Percentiles rank a stretch among this genome's conserved stretches.
Evolutionary conservation across 2,329 filamentous ascomycete genomes (phyloP).

Genomic region (Plenodomus tracheiphilus): DNA sequence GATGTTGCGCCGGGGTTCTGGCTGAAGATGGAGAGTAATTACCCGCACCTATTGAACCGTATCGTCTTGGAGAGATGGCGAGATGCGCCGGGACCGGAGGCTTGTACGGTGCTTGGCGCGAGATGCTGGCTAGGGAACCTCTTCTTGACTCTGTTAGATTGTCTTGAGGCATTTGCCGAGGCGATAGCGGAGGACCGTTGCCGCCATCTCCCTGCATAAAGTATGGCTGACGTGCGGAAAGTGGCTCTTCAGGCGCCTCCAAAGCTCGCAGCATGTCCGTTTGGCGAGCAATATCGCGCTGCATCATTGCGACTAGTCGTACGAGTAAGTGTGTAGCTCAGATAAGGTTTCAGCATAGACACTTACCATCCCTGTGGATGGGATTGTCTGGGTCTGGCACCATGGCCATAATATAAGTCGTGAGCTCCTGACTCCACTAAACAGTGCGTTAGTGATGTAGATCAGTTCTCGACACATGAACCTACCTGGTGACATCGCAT

Average conservation of each 20-base stretch:
- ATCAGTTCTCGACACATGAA: slow-evolving; percentile 17
- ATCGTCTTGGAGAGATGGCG: slow-evolving; percentile 75
- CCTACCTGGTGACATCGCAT: slow-evolving; percentile 69
- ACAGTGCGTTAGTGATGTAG: slow-evolving; percentile 27
- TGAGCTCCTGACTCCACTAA: slow-evolving; percentile 83
- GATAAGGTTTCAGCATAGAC: slow-evolving; percentile 24
- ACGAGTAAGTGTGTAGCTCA: slow-evolving; percentile 26
- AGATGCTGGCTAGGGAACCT: slow-evolving; percentile 59
- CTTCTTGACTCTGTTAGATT: slow-evolving; percentile 66
- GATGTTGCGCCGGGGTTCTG: slow-evolving; percentile 70
- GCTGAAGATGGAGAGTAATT: slow-evolving; percentile 71
- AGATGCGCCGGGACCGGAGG: slow-evolving; percentile 82
- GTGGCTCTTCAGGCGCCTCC: slow-evolving; percentile 65
- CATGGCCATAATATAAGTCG: slow-evolving; percentile 72
- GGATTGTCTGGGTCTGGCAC: slow-evolving; percentile 75
- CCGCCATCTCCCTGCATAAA: slow-evolving; percentile 47
- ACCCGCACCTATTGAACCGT: slow-evolving; percentile 80
- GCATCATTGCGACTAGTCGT: slow-evolving; percentile 53
- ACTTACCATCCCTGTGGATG: slow-evolving; percentile 80
- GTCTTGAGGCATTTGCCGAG: slow-evolving; percentile 83
- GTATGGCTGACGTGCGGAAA: slow-evolving; percentile 59
- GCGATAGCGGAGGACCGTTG: slow-evolving; percentile 76
- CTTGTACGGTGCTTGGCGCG: slow-evolving; percentile 69
- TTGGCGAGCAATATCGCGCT: slow-evolving; percentile 65
- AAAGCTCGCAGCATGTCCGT: slow-evolving; percentile 60